Conservation (phyloP, 2,329 filamentous ascomycete species). For the Bipolaris bicolor region DNA sequence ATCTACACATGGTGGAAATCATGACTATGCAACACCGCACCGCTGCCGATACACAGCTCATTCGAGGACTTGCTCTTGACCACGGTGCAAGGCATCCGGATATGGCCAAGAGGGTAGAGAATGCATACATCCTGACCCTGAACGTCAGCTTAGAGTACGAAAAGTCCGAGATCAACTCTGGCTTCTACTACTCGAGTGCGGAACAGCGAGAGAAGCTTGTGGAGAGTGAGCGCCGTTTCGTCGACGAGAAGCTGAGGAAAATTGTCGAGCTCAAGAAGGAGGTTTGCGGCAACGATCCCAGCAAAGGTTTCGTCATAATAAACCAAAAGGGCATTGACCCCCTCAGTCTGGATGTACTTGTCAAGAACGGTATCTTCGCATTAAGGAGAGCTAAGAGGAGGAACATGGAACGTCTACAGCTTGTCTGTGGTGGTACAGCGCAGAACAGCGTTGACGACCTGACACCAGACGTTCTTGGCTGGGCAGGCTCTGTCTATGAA, state of each 20-base stretch:
- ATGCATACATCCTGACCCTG: constrained; percentile 91
- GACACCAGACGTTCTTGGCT: constrained; percentile 84
- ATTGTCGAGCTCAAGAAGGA: constrained; percentile 98
- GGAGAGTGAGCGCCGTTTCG: constrained; percentile 93
- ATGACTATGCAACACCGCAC: constrained; percentile 99
- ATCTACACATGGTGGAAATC: constrained; percentile 98
- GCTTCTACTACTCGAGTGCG: constrained; percentile 97
- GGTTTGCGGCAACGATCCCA: constrained; percentile 89
- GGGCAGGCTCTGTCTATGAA: constrained; percentile 96
- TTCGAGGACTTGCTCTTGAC: constrained; percentile 89
- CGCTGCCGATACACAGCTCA: constrained; percentile 93
- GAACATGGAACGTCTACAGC: constrained; percentile 98
- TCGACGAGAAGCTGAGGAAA: constrained; percentile 95
- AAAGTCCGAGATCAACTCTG: constrained; percentile 98
- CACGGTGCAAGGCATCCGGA: constrained; percentile 96
- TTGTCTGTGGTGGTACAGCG: constrained; percentile 86
- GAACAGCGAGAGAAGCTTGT: constrained; percentile 98
- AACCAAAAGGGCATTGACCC: constrained; percentile 99
- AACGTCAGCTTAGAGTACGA: constrained; percentile 99
- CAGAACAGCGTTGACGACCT: constrained; percentile 98
- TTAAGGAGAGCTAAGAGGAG: constrained; percentile 93
- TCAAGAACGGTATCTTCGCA: constrained; percentile 97
- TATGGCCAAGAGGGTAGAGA: constrained; percentile 96
- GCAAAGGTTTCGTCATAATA: constrained; percentile 96
- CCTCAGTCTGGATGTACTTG: constrained; percentile 90